Evolutionary conservation across 2,329 filamentous ascomycete species (phyloP), one percentile per base, ranked within the genome.

Genomic region (Xenoacremonium recifei): DNA sequence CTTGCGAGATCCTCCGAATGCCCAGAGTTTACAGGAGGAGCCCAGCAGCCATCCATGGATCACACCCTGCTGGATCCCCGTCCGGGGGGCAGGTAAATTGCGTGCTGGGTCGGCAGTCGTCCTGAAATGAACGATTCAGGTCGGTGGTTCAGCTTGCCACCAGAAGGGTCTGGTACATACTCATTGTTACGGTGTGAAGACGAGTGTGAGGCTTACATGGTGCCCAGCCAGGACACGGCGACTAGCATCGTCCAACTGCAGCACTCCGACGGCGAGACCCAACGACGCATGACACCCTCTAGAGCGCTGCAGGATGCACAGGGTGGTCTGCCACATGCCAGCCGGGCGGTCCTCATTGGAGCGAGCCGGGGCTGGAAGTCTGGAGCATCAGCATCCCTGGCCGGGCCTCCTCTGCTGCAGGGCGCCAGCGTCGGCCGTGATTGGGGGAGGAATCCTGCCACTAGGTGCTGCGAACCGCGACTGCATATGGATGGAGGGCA

Each of bases 251-350:
- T 13, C 23, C 7, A 27, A 27, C 23, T 13, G 23, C 23, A 9
- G 23, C 7, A 9, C 23, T 13, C 13, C 13, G n/a, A n/a, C n/a
- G n/a, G n/a, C 23, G 13, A 27, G 44, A 42, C 39, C 36, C 39
- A 48, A 42, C 37, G 48, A 53, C 42, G 40, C 51, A 55, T 55
- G 50, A 50, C 49, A 56, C 47, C 27, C 39, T 40, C 20, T 41
- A 30, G 37, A 47, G 35, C 43, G 47, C 42, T 38, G 43, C 42
- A 41, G 43, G 21, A 42, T 44, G 49, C 53, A 56, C 15, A 25
- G 29, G 39, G 40, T 39, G 45, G 45, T 39, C 32, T 45, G 41
- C 44, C 44, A 46, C 50, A 50, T 49, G 48, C 45, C 40, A 42
- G 18, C 39, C 39, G 53, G 36, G 48, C 27, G 40, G 30, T 37